Evolutionary conservation across 352 stramenopile species (phyloP).

Genomic region (Paralagenidium karlingii): DNA sequence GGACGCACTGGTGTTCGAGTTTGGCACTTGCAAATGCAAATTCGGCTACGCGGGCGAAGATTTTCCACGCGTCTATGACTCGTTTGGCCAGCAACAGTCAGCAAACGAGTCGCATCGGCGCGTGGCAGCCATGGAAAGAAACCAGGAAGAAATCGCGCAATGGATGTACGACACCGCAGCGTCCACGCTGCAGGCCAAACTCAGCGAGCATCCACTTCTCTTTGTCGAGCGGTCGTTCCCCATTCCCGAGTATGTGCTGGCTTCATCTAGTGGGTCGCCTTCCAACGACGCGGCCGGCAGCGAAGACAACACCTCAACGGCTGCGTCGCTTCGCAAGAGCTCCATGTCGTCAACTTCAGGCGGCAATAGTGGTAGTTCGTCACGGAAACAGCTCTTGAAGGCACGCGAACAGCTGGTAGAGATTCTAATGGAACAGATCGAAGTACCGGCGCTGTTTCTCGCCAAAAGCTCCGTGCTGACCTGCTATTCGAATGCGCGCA

Average conservation of each 20-base stretch:
- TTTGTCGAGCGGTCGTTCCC: slow-evolving; percentile 53
- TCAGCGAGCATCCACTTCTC: slow-evolving; percentile 53
- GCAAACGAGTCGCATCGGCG: slow-evolving; percentile 3
- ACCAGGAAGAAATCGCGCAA: slow-evolving; percentile 43
- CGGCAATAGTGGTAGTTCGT: slow-evolving; percentile 3
- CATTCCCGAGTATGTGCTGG: slow-evolving; percentile 25
- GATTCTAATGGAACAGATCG: slow-evolving; percentile 73
- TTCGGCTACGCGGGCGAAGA: slow-evolving; percentile 83
- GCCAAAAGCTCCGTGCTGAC: slow-evolving; percentile 72
- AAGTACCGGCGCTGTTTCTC: slow-evolving; percentile 59
- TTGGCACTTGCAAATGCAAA: slow-evolving; percentile 59
- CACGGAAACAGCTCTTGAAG: slow-evolving; percentile 32
- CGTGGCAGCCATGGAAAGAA: slow-evolving; percentile 35
- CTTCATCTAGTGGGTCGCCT: too few species aligned
- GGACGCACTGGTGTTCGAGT: slow-evolving; percentile 70
- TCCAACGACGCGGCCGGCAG: not conserved
- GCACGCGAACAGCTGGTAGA: slow-evolving; percentile 56
- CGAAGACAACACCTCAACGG: slow-evolving; percentile 6
- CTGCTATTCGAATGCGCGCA: slow-evolving; percentile 75
- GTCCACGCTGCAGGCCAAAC: slow-evolving; percentile 26
- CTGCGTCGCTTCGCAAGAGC: slow-evolving; percentile 6
- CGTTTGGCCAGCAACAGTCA: not conserved
- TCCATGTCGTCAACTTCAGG: not conserved
- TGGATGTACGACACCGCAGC: slow-evolving; percentile 52
- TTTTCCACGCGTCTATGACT: slow-evolving; percentile 64